Base-by-base conservation (phyloP, 2,329 filamentous ascomycete species). In the Colletotrichum phormii region DNA sequence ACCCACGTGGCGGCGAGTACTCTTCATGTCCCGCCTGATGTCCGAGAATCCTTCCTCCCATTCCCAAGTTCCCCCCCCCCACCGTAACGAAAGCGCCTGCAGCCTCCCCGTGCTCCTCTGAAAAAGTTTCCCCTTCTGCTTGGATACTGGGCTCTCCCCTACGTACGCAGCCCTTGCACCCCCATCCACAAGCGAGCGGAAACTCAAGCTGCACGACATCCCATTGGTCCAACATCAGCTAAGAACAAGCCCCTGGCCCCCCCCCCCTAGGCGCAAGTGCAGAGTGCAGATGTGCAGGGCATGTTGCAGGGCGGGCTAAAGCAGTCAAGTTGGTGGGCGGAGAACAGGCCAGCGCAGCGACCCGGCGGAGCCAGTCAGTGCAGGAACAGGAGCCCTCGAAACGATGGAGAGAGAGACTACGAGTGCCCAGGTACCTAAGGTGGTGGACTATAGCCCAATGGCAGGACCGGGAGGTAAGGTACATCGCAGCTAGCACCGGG, bases 381-480 rank as follows among this genome's bases (percentile, higher is more conserved):
- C 67, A 71, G 68, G 67, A 72, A 63, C 67, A 66, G 63, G 67
- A 61, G 51, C 62, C 67, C 13, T 57, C 71, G 51, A 73, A 73
- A 71, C 67, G 57, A 68, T 46, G 31, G 24, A 24, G 62, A 57
- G 51, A 42, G 33, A 57, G 51, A 53, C 37, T 42, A 42, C 37
- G 37, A 42, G 37, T 42, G 37, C 33, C 61, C 26, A n/a, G 31
- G 60, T 22, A 35, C 33, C 33, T 35, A 35, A 8, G 11, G 11
- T 35, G 33, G 33, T 49, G 22, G 18, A 18, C 15, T 12, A 29
- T 15, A 53, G 46, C 61, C 61, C 49, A 64, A 64, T 53, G 13
- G 13, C 42, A 24, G 51, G 26, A 29, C 26, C 26, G 4, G 26
- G 26, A 29, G 26, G 26, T 29, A 53, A 53, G 51, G 31, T 24